Evolutionary conservation across 2,329 filamentous ascomycete species (phyloP), one percentile per base, ranked within the genome.

Genomic region (Aspergillus proliferans): DNA sequence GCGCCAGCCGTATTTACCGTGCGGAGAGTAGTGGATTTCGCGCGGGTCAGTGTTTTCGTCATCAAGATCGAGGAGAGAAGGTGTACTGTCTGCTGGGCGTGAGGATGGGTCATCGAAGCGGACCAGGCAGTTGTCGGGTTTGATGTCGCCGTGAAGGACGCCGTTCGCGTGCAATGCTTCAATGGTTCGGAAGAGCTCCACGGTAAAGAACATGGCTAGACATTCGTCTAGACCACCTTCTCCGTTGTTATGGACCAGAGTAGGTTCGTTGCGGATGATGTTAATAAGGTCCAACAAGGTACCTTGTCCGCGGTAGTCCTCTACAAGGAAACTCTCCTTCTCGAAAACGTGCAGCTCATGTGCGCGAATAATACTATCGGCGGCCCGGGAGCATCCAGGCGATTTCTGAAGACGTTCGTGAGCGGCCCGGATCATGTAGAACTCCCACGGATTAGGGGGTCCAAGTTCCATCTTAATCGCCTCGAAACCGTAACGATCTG

Each of bases 241-340:
- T 8, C 67, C 61, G 28, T 72, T 70, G 14, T 70, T 66, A 2
- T 68, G 62, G 4, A 80, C 80, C 1, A 79, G 67, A 30, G 67
- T 69, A 4, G 65, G 60, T 54, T 94, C 88, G 15, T 81, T 78
- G 39, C 87, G 84, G 57, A 92, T 87, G 54, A 87, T 76, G 69
- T 98, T 98, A 68, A 98, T 85, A 1, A 97, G 82, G 62, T 97
- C 92, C n/a, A 98, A 83, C 3, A 98, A 76, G 0, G 93, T 96
- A 48, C 93, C 93, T 72, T 97, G 87, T 30, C 88, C 83, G 55
- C 90, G 84, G 65, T 85, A 95, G 14, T 93, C 88, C 58, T 97
- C 82, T 39, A 98, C 78, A 6, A 98, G 76, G 68, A 93, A 96
- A 34, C 86, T 87, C 67, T 97, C 93, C 60, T 95, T 87, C 48